phyloP scores from a whole-genome alignment of 2,329 filamentous ascomycete genomes.

The Dothideomycetes sp. region DNA sequence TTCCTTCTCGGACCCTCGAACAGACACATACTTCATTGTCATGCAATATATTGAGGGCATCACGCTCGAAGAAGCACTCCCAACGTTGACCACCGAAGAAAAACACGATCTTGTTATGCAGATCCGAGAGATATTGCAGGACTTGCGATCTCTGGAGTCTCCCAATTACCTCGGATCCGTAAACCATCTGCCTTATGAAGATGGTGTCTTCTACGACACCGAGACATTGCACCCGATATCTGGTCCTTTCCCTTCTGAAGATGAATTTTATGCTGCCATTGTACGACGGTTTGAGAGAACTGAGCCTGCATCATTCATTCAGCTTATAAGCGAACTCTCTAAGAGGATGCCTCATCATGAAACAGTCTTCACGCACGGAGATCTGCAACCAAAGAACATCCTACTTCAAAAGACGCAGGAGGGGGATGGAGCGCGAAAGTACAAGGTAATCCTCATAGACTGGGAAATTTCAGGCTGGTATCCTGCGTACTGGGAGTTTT shows the following conservation, averaged over 20 bases:
- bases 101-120: constrained; percentile 8
- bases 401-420: constrained; percentile 8
- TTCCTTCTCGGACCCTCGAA: constrained; percentile 5
- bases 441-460: constrained; percentile 11
- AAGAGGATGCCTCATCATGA: constrained; percentile 5
- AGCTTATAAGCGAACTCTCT: constrained; percentile 5
- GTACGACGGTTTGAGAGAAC: constrained; percentile 1
- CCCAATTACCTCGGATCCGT: constrained; percentile 10
- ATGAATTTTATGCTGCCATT: constrained; percentile 11
- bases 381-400: constrained; percentile 13
- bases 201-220: constrained; percentile 8
- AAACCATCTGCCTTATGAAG: not conserved
- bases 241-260: constrained; percentile 11
- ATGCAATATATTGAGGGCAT: constrained; percentile 13
- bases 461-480: constrained; percentile 14
- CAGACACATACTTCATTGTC: constrained; percentile 9
- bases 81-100: constrained; percentile 8
- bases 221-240: not conserved
- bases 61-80: constrained; percentile 6
- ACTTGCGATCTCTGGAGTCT: constrained; percentile 9
- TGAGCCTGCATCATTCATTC: constrained; percentile 1
- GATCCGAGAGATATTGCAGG: constrained; percentile 7
- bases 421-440: constrained; percentile 1
- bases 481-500: constrained; percentile 14
- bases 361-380: constrained; percentile 12